Evolutionary conservation across 2,329 filamentous ascomycete genomes (phyloP).

Genomic region (Ceratocystis lukuohia): DNA sequence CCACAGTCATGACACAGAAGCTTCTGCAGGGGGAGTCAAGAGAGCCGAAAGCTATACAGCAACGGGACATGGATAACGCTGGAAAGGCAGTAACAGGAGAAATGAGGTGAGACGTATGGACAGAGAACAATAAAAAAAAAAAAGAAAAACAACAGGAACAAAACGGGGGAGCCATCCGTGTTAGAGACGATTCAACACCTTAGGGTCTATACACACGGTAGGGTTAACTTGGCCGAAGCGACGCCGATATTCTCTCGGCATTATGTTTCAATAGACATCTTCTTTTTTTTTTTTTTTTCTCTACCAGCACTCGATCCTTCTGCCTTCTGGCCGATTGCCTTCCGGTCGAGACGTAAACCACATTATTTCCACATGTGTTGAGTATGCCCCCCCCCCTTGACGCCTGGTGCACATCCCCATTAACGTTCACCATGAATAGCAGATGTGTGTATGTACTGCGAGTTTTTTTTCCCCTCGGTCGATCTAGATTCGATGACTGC

Average conservation of each 20-base stretch:
- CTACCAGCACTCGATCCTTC: background rate
- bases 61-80: background rate
- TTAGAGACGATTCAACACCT: background rate
- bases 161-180: background rate
- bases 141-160: background rate
- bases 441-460: background rate
- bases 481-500: background rate
- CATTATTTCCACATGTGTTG: background rate
- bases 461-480: background rate
- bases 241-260: background rate
- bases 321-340: background rate
- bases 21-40: background rate
- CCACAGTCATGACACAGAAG: background rate
- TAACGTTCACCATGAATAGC: background rate
- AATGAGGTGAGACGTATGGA: too few species aligned
- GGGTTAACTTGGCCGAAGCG: background rate
- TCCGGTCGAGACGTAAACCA: background rate
- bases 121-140: background rate
- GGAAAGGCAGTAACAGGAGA: background rate
- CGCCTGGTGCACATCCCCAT: background rate
- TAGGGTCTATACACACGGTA: background rate
- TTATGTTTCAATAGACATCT: background rate
- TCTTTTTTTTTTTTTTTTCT: background rate
- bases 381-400: background rate
- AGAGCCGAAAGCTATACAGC: background rate